Evolutionary conservation across 352 stramenopile genomes (phyloP).

Genomic region (Thalassiosira mediterranea): DNA sequence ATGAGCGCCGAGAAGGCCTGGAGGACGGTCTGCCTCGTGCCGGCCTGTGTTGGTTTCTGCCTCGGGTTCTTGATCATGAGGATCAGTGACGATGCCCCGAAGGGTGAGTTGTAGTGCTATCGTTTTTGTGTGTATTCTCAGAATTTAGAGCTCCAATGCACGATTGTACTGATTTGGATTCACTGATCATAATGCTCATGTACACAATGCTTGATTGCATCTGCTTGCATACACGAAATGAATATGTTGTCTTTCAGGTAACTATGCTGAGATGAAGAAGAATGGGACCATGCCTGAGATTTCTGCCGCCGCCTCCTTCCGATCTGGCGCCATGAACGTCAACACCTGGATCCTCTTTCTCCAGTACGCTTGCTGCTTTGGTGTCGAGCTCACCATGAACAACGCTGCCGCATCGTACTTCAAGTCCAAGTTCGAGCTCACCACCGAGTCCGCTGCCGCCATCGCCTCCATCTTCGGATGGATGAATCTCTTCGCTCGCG

Average conservation of each 20-base stretch:
- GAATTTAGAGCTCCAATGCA: no score
- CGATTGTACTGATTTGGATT: no score
- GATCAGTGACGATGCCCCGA: conserved; percentile 87
- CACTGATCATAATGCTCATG: no score
- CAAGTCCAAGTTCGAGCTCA: conserved; percentile 78
- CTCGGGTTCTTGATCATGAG: conserved; percentile 76
- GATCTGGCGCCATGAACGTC: conserved; percentile 63
- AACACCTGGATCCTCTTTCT: conserved; percentile 90
- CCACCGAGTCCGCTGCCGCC: conserved; percentile 84
- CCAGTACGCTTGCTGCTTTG: conserved; percentile 93
- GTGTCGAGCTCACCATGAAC: conserved; percentile 92
- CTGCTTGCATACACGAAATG: no score
- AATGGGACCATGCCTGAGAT: conserved; percentile 63
- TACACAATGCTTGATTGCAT: not conserved
- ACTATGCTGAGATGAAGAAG: conserved; percentile 86
- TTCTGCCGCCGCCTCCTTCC: conserved; percentile 33
- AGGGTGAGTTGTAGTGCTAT: no score
- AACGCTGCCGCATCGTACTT: conserved; percentile 92
- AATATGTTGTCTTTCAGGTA: no score
- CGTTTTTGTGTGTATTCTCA: no score
- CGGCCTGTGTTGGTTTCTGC: conserved; percentile 86
- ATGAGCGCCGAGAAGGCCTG: conserved; percentile 74
- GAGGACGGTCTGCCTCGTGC: conserved; percentile 89
- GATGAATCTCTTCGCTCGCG: conserved; percentile 90
- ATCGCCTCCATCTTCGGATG: conserved; percentile 88